These are phyloP conservation scores for Arabidopsis arenosa DNA, from an alignment of 345 rosid species.

Conservation along the genomic window DNA sequence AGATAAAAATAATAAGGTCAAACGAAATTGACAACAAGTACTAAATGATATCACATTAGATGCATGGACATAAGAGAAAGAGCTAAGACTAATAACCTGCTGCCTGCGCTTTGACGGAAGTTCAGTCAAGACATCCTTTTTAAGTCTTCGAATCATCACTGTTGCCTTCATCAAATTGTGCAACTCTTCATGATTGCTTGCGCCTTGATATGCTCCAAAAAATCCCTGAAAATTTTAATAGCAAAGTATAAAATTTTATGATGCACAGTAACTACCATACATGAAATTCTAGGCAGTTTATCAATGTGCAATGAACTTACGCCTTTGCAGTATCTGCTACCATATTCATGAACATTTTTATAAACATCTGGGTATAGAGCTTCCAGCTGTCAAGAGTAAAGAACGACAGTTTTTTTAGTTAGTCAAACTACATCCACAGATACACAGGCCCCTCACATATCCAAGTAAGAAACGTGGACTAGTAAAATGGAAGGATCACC, in stretches of 20 bases:
- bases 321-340: constrained; percentile 89
- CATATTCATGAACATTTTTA: constrained; percentile 82
- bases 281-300: constrained; percentile 22
- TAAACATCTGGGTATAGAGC: constrained; percentile 90
- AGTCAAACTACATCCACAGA: constrained; percentile 16
- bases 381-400: constrained; percentile 68
- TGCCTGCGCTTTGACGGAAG: constrained; percentile 94
- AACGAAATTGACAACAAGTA: background rate
- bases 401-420: background rate
- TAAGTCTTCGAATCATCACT: constrained; percentile 91
- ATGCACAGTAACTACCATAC: constrained; percentile 16
- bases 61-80: constrained; percentile 16
- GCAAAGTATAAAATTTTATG: background rate
- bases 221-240: constrained; percentile 58
- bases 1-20: constrained; percentile 15
- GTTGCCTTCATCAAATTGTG: constrained; percentile 98
- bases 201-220: constrained; percentile 90
- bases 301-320: constrained; percentile 53
- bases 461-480: background rate
- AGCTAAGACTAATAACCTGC: constrained; percentile 56
- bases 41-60: constrained; percentile 1
- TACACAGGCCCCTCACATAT: background rate
- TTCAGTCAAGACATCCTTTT: constrained; percentile 87
- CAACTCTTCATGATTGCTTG: constrained; percentile 97
- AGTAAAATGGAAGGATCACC: constrained; percentile 49